Conservation (phyloP, 2,329 filamentous ascomycete species). For the Fusarium pseudoanthophilum region DNA sequence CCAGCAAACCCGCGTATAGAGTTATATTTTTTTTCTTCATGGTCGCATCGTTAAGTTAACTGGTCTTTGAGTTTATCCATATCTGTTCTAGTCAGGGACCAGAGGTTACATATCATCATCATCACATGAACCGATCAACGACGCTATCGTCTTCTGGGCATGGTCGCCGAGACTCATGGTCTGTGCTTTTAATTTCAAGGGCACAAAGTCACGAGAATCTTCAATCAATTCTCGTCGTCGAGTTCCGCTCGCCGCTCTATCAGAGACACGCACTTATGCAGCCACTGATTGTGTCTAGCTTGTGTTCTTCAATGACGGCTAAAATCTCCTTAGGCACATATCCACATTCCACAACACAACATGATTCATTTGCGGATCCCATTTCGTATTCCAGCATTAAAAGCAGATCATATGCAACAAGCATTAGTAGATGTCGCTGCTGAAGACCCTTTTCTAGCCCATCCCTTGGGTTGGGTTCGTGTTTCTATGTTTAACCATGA, state of each 20-base stretch:
- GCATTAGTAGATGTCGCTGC: slow-evolving; percentile 8
- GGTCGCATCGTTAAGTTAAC: neutral
- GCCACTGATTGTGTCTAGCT: neutral
- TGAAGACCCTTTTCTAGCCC: neutral
- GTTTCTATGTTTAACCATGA: slow-evolving; percentile 9
- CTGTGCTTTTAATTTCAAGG: slow-evolving; percentile 22
- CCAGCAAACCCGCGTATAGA: neutral
- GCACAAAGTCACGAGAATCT: neutral
- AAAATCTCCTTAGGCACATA: neutral
- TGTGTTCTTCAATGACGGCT: neutral
- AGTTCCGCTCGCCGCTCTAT: slow-evolving; percentile 4
- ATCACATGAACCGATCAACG: slow-evolving; percentile 26
- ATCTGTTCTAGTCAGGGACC: slow-evolving; percentile 34
- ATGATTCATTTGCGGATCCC: slow-evolving; percentile 2
- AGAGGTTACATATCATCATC: slow-evolving; percentile 21
- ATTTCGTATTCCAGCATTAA: slow-evolving; percentile 23
- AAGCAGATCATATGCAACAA: slow-evolving; percentile 28
- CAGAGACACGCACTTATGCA: slow-evolving; percentile 1
- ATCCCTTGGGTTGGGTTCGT: neutral
- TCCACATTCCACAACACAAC: slow-evolving; percentile 19
- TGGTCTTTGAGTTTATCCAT: slow-evolving; percentile 17
- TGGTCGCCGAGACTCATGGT: slow-evolving; percentile 14
- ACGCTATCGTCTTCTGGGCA: slow-evolving; percentile 22
- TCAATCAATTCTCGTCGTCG: neutral
- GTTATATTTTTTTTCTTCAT: neutral